phyloP scores from a whole-genome alignment of 805 yeast genomes.

The Tanozyma kutaoensis region DNA sequence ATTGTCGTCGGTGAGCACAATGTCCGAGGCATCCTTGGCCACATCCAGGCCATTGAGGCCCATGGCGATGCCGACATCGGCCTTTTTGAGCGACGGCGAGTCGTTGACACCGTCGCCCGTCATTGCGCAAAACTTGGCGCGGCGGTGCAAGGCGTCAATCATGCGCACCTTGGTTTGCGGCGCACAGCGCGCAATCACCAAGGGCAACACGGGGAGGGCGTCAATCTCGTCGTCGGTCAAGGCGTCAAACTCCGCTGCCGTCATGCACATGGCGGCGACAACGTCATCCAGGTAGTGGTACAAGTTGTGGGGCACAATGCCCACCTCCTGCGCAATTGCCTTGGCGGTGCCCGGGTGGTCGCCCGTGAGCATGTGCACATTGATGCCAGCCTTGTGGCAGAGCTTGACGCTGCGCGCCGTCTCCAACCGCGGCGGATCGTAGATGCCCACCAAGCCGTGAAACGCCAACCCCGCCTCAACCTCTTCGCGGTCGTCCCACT shows the following conservation, averaged over 20 bases:
- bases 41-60: constrained; percentile 70
- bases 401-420: constrained; percentile 48
- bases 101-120: constrained; percentile 80
- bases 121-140: constrained; percentile 50
- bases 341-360: constrained; percentile 70
- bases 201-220: constrained; percentile 46
- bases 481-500: constrained; percentile 10
- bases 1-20: constrained; percentile 95
- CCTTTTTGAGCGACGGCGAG: constrained; percentile 62
- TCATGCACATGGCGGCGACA: constrained; percentile 57
- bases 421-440: constrained; percentile 70
- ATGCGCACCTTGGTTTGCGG: constrained; percentile 73
- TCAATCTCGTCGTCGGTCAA: constrained; percentile 52
- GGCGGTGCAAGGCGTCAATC: constrained; percentile 55
- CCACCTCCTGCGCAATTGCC: constrained; percentile 74
- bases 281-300: constrained; percentile 43
- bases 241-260: constrained; percentile 59
- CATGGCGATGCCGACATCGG: constrained; percentile 80
- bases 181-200: constrained; percentile 74
- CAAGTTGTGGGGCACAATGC: constrained; percentile 53
- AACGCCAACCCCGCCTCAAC: constrained; percentile 45
- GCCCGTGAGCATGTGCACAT: constrained; percentile 74
- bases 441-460: constrained; percentile 62
- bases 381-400: constrained; percentile 66
- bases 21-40: constrained; percentile 95